Evolutionary conservation across 352 stramenopile species (phyloP).

Genomic region (Globisporangium yorkense): DNA sequence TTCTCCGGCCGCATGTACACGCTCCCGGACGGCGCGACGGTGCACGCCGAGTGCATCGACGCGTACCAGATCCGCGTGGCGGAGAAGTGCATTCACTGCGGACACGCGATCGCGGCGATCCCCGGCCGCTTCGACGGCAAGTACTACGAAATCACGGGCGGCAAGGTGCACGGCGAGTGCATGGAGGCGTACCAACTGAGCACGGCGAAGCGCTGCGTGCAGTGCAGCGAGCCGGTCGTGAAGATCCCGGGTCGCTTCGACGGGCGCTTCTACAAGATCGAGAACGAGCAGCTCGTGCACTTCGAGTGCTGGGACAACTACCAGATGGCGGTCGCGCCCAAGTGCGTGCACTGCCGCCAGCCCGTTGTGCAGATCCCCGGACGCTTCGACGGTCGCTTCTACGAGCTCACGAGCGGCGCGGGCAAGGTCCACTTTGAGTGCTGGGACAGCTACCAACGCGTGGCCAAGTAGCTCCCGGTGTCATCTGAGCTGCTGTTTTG

Average conservation of each 20-base stretch:
- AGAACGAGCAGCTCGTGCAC: slow-evolving; percentile 60
- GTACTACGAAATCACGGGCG: slow-evolving; percentile 69
- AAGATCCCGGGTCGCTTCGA: slow-evolving; percentile 69
- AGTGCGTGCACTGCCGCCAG: slow-evolving; percentile 73
- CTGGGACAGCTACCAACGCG: slow-evolving; percentile 66
- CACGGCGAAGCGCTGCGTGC: slow-evolving; percentile 67
- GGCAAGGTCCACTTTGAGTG: slow-evolving; percentile 87
- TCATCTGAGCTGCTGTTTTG: not conserved
- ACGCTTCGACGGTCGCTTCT: slow-evolving; percentile 79
- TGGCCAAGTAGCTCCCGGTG: slow-evolving; percentile 1
- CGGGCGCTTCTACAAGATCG: slow-evolving; percentile 84
- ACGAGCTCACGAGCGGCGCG: slow-evolving; percentile 64
- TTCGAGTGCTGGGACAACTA: slow-evolving; percentile 86
- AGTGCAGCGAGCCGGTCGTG: slow-evolving; percentile 64
- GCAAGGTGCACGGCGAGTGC: slow-evolving; percentile 80
- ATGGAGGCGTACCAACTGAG: slow-evolving; percentile 72
- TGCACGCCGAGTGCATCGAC: slow-evolving; percentile 83
- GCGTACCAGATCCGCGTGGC: slow-evolving; percentile 78
- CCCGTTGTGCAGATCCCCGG: slow-evolving; percentile 68
- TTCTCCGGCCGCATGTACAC: slow-evolving; percentile 83
- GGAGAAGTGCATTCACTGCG: slow-evolving; percentile 78
- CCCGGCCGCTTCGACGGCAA: slow-evolving; percentile 70
- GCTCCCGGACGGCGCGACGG: slow-evolving; percentile 62
- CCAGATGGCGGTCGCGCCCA: slow-evolving; percentile 59
- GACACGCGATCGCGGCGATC: slow-evolving; percentile 71